Evolutionary conservation across 352 stramenopile genomes (phyloP).

Genomic region (Phytophthora ohioensis): DNA sequence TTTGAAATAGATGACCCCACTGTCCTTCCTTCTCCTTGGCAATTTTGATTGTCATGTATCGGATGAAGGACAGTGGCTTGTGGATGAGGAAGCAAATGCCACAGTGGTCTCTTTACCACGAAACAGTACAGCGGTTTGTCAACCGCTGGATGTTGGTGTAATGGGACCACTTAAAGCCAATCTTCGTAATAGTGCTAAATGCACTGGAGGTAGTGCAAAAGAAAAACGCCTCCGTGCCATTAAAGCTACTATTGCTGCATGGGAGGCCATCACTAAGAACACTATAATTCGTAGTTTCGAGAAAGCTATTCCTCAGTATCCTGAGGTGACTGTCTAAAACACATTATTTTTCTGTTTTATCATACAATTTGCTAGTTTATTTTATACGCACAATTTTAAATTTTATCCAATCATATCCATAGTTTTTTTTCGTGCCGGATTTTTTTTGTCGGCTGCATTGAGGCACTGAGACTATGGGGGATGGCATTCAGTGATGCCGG

Average conservation of each 20-base stretch:
- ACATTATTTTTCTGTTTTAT: neutral
- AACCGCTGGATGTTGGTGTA: slow-evolving; percentile 1
- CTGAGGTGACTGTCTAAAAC: neutral
- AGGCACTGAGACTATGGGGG: neutral
- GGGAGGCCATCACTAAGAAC: neutral
- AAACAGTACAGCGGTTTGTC: neutral
- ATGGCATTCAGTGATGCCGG: too few relatives aligned
- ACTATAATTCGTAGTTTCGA: neutral
- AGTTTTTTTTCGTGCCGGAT: neutral
- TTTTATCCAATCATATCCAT: neutral
- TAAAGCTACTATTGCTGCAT: neutral
- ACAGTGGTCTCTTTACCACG: neutral
- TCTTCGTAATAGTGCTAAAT: neutral
- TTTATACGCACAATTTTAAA: neutral
- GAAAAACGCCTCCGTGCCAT: neutral
- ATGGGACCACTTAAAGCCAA: slow-evolving; percentile 2
- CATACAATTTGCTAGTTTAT: neutral
- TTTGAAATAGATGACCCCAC: neutral
- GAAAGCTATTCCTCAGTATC: neutral
- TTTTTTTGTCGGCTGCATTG: neutral
- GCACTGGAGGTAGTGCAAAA: neutral
- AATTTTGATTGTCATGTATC: slow-evolving; percentile 3
- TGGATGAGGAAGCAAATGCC: neutral
- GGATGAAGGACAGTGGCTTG: neutral
- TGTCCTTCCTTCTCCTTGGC: slow-evolving; percentile 8